Base-by-base conservation (phyloP, 2,329 filamentous ascomycete species). In the Fusarium luffae region DNA sequence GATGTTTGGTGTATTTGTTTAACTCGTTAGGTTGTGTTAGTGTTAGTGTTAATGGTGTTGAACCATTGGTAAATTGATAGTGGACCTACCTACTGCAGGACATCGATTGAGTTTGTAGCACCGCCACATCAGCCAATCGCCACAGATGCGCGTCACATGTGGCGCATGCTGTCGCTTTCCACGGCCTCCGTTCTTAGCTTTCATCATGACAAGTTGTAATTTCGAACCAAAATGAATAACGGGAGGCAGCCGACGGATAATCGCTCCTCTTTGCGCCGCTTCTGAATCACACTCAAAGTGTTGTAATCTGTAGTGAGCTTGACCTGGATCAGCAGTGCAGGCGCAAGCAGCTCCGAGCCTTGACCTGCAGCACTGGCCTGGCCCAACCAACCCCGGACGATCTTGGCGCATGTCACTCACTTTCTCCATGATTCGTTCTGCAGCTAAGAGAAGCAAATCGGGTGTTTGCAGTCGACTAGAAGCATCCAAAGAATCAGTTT, bases 121-220 rank as follows among this genome's bases (percentile, higher is more conserved):
- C 51, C 51, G 59, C 50, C 54, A 66, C 34, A 66, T 19, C 7
- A n/a, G 21, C 34, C 27, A 6, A 30, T 62, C 41, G 62, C 49
- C 62, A 64, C 47, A 18, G 12, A 19, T 42, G 40, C 54, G 63
- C 63, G 67, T 70, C 68, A 70, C 54, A 8, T 55, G 67, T 70
- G 68, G 67, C 68, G 58, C 37, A 56, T 59, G 67, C 50, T 23
- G 16, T 49, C n/a, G 50, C 7, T 44, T 42, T 48, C 41, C 19
- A 18, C 28, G 28, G 41, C 21, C 32, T 58, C 51, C n/a, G 40
- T 25, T 34, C 32, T 32, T 28, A 27, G 34, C 18, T 8, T 14
- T 23, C 18, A 34, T 28, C 21, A 14, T 42, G 49, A 27, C 28
- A 30, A 43, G 49, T 46, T 34, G 11, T 57, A 40, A 27, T 55